These are phyloP conservation scores for Claviceps africana DNA, from an alignment of 2,329 filamentous ascomycete genomes.

Conservation along the genomic window DNA sequence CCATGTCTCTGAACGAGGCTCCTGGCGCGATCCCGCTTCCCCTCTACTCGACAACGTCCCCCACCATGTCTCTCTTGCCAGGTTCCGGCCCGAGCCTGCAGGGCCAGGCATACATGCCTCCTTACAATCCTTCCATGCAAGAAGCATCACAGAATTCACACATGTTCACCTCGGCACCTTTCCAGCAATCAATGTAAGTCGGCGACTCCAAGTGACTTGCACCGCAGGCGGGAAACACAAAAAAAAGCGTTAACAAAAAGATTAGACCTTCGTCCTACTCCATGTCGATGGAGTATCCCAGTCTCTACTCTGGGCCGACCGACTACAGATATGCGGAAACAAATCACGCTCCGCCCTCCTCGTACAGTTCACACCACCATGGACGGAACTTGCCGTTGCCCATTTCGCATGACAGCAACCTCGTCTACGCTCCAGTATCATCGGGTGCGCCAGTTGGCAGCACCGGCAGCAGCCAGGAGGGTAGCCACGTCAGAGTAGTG, in stretches of 20 bases:
- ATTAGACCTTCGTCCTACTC: slow-evolving; percentile 22
- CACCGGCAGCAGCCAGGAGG: slow-evolving; percentile 21
- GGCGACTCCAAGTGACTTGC: slow-evolving; percentile 1
- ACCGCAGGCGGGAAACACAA: not conserved
- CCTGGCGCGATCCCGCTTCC: slow-evolving; percentile 29
- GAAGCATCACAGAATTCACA: slow-evolving; percentile 26
- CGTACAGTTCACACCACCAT: slow-evolving; percentile 12
- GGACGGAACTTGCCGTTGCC: slow-evolving; percentile 25
- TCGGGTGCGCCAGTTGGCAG: slow-evolving; percentile 23
- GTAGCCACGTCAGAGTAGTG: slow-evolving; percentile 49
- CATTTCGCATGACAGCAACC: slow-evolving; percentile 21
- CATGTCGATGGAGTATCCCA: slow-evolving; percentile 30
- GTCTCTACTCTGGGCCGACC: slow-evolving; percentile 18
- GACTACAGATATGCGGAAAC: slow-evolving; percentile 26
- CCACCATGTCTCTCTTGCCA: slow-evolving; percentile 36
- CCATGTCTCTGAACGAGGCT: slow-evolving; percentile 24
- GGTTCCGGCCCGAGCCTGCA: slow-evolving; percentile 32
- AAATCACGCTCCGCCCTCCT: not conserved
- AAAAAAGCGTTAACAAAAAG: slow-evolving; percentile 8
- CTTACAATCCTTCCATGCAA: slow-evolving; percentile 35
- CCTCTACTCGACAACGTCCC: slow-evolving; percentile 34
- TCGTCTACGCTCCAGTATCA: slow-evolving; percentile 30
- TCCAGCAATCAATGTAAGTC: slow-evolving; percentile 24
- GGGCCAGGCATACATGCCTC: slow-evolving; percentile 30
- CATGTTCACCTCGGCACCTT: slow-evolving; percentile 18